Conservation (phyloP, 768 basidiomycete genomes). For the Neoboletus magnificus region DNA sequence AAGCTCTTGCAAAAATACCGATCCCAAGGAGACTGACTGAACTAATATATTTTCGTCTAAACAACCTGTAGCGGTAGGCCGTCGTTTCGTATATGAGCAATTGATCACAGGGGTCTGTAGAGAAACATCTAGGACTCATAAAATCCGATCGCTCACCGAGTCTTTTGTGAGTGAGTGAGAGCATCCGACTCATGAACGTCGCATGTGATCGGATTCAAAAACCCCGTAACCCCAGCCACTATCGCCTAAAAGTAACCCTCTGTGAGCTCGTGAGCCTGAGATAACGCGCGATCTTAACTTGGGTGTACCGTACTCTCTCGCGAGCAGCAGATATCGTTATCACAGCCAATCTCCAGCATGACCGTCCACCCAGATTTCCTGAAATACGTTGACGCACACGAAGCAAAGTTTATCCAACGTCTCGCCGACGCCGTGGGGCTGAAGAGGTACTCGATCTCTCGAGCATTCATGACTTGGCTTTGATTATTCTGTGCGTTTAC, state of each 20-base stretch:
- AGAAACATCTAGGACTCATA: not conserved
- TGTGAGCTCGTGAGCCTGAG: not conserved
- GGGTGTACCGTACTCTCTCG: not conserved
- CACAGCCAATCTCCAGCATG: constrained; percentile 27
- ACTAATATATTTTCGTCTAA: too few relatives aligned
- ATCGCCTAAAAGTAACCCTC: not conserved
- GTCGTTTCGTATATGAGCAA: too few relatives aligned
- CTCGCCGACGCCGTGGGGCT: constrained; percentile 82
- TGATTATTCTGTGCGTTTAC: not conserved
- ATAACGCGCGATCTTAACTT: not conserved
- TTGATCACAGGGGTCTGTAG: too few relatives aligned
- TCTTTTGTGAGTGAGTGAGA: not conserved
- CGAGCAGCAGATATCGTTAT: not conserved
- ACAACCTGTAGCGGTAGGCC: not conserved
- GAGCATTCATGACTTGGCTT: not conserved
- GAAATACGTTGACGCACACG: constrained; percentile 63
- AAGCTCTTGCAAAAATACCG: too few relatives aligned
- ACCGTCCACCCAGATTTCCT: constrained; percentile 33
- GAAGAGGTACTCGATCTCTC: constrained; percentile 49
- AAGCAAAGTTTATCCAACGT: constrained; percentile 71
- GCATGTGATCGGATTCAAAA: not conserved
- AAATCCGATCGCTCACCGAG: not conserved
- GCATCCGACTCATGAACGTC: not conserved
- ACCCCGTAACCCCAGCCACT: not conserved
- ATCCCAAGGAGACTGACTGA: too few relatives aligned